Percentiles rank a stretch among this genome's conserved stretches.
phyloP scores from a whole-genome alignment of 768 basidiomycete species.

The Punctularia strigosozonata region DNA sequence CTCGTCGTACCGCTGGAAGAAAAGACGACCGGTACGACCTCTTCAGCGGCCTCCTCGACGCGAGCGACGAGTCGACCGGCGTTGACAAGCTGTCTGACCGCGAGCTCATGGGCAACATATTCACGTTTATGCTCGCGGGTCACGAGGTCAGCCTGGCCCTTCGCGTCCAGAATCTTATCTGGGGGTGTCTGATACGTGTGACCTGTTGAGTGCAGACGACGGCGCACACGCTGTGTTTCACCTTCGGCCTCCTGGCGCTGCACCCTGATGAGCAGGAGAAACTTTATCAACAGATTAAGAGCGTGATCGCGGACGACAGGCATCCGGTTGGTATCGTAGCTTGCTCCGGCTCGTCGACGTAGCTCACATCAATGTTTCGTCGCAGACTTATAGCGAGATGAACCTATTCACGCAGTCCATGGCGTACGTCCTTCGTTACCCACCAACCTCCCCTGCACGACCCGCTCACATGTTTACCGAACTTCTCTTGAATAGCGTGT shows the following conservation, averaged over 20 bases:
- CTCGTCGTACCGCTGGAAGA: slow-evolving; percentile 5
- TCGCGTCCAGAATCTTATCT: too few species aligned
- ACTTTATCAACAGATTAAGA: slow-evolving; percentile 21
- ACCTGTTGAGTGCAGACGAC: too few species aligned
- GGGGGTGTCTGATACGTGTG: too few species aligned
- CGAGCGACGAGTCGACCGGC: slow-evolving; percentile 7
- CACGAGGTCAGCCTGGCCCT: too few species aligned
- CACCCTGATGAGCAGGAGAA: slow-evolving; percentile 28
- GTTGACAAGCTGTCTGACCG: slow-evolving; percentile 8
- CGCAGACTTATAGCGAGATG: slow-evolving; percentile 20
- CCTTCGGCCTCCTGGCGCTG: slow-evolving; percentile 24
- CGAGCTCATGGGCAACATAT: slow-evolving; percentile 16
- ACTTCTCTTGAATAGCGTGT: slow-evolving; percentile 10
- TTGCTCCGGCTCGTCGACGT: neutral
- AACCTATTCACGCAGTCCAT: slow-evolving; percentile 12
- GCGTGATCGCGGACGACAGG: slow-evolving; percentile 13
- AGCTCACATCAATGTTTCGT: neutral
- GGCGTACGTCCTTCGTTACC: slow-evolving; percentile 11
- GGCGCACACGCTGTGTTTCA: slow-evolving; percentile 20
- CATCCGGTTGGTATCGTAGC: slow-evolving; percentile 12
- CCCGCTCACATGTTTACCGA: neutral
- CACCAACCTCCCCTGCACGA: neutral
- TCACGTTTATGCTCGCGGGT: slow-evolving; percentile 23
- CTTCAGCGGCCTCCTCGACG: slow-evolving; percentile 15
- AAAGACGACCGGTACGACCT: slow-evolving; percentile 13